These are phyloP conservation scores for Oryza rufipogon DNA, from an alignment of 176 grass and related monocot genomes.

Conservation along the genomic window DNA sequence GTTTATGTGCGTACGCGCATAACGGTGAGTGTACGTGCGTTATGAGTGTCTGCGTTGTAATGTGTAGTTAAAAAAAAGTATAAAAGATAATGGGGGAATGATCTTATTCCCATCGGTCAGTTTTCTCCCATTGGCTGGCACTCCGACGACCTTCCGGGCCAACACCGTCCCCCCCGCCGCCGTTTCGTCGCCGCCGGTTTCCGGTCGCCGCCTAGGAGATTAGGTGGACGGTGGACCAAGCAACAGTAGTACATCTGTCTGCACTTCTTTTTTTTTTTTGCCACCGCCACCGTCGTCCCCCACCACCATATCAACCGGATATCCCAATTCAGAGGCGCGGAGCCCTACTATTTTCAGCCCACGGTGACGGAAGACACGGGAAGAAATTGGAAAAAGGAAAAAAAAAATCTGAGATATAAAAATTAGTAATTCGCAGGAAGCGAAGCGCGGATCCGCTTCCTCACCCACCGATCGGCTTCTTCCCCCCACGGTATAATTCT, in stretches of 20 bases:
- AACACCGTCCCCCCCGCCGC: neutral
- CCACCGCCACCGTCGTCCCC: no score
- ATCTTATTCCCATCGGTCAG: no score
- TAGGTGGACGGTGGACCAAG: neutral
- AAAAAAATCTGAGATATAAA: neutral
- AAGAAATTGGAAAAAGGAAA: slow-evolving; percentile 14
- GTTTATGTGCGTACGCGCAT: no score
- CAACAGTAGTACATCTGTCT: neutral
- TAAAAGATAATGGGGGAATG: no score
- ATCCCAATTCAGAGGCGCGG: no score
- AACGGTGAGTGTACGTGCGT: no score
- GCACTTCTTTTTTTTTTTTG: neutral
- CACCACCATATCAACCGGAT: no score
- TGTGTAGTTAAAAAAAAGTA: no score
- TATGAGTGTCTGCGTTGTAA: no score
- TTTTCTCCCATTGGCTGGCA: no score
- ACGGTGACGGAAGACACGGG: neutral
- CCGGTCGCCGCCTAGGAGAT: neutral
- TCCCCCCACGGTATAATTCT: neutral
- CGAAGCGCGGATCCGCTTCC: slow-evolving; percentile 27
- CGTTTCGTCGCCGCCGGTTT: neutral
- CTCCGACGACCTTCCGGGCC: no score
- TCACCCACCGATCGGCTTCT: slow-evolving; percentile 5
- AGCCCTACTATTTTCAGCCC: slow-evolving; percentile 1
- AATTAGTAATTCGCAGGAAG: neutral